Evolutionary conservation across 768 basidiomycete genomes (phyloP), one percentile per base, ranked within the genome.

Genomic region (Suillus variegatus): DNA sequence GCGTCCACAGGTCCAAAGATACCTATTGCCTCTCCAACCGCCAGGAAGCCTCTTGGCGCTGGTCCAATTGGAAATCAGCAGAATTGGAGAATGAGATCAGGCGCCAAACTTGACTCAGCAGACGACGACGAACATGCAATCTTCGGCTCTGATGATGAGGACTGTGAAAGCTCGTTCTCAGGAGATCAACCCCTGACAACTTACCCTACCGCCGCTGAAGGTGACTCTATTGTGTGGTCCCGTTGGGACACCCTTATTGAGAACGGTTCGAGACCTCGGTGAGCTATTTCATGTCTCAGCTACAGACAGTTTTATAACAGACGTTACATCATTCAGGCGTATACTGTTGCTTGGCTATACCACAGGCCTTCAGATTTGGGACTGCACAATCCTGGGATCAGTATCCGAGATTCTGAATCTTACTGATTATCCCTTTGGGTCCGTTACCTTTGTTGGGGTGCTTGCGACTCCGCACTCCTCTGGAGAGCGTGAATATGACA

Each of bases 331-430:
- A 41, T 63, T 36, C 40, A 83, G 84, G 51, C 78, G 81, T 32
- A 68, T 88, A 7, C 79, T 89, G 13, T 72, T 89, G 60, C 76
- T 89, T 18, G 87, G 82, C 6, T 89, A 89, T 71, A 66, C 71
- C 40, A 75, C 77, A 16, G 84, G 85, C 6, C 69, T 90, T 47
- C 85, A 88, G 70, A 78, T 88, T 22, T 90, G 88, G 88, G 87
- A 89, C 68, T 85, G 85, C 68, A 80, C 83, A 14, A 79, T 84
- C 65, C 73, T 90, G 10, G 83, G 77, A 63, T 69, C 81, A 1
- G 80, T 87, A 7, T 73, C 75, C 2, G 88, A 90, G 68, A 66
- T 89, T 4, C 73, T 91, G 64, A 86, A 89, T 65, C 64, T 90
- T 41, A 68, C 77, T 10, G 77, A 71, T 63, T 47, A 74, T 36